Evolutionary conservation across 2,329 filamentous ascomycete species (phyloP).

Genomic region (Pseudogymnoascus sp.): DNA sequence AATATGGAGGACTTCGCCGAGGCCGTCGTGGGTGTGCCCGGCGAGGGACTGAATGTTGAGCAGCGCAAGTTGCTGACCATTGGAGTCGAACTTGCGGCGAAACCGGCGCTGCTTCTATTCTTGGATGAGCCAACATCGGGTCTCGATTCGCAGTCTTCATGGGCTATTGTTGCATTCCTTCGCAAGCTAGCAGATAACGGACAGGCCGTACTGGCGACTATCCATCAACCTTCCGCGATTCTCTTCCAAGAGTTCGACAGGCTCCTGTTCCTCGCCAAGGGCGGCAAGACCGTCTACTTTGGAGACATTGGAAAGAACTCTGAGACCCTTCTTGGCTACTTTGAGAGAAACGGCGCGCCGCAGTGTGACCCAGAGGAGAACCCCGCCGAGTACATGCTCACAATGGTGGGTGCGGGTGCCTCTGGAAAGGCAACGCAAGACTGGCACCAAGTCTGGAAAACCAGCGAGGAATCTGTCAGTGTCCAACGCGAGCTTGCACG

Average conservation of each 20-base stretch:
- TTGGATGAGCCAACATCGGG: slow-evolving; percentile 93
- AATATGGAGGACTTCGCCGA: slow-evolving; percentile 90
- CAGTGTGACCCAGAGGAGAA: slow-evolving; percentile 64
- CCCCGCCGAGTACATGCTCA: slow-evolving; percentile 68
- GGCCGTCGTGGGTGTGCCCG: slow-evolving; percentile 83
- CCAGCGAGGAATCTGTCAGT: slow-evolving; percentile 26
- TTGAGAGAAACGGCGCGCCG: slow-evolving; percentile 63
- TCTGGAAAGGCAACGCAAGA: slow-evolving; percentile 52
- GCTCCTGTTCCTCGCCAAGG: slow-evolving; percentile 69
- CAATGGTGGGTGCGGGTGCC: slow-evolving; percentile 50
- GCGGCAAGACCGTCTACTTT: slow-evolving; percentile 75
- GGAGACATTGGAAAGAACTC: slow-evolving; percentile 59
- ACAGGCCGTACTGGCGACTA: slow-evolving; percentile 88
- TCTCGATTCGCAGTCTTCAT: slow-evolving; percentile 88
- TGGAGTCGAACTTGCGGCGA: slow-evolving; percentile 90
- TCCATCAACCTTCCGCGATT: slow-evolving; percentile 91
- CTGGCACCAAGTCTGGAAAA: slow-evolving; percentile 44
- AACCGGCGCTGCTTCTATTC: slow-evolving; percentile 82
- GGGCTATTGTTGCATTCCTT: slow-evolving; percentile 82
- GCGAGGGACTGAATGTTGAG: slow-evolving; percentile 73
- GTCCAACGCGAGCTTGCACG: slow-evolving; percentile 30
- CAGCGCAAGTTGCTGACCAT: slow-evolving; percentile 77
- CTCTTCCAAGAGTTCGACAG: slow-evolving; percentile 87
- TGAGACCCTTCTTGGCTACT: slow-evolving; percentile 48
- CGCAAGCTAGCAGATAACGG: slow-evolving; percentile 85